A percentile compares a stretch with the other conserved stretches of the same genome.
Evolutionary conservation across 192 early-diverging fungal genomes (phyloP).

Genomic region (Gaertneriomyces sp.): DNA sequence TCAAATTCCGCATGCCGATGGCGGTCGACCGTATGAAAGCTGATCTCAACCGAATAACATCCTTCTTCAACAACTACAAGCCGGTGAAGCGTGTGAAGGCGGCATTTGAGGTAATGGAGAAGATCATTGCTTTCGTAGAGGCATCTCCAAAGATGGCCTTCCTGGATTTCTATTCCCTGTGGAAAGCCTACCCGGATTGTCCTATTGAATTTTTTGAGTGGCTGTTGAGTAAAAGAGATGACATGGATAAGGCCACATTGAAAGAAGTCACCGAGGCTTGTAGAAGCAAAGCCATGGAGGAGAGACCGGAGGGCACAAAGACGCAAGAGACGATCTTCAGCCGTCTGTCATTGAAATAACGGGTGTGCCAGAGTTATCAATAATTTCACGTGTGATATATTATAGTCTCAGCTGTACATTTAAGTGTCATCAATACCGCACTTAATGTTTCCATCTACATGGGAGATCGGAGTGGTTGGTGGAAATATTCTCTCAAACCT

Average conservation of each 20-base stretch:
- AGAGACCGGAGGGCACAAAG: constrained; percentile 15
- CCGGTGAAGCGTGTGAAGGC: constrained; percentile 65
- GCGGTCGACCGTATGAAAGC: constrained; percentile 67
- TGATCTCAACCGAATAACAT: constrained; percentile 70
- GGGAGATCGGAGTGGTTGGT: too few species aligned
- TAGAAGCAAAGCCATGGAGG: constrained; percentile 62
- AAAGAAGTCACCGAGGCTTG: constrained; percentile 86
- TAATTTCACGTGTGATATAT: too few species aligned
- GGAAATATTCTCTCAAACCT: too few species aligned
- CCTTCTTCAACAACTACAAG: constrained; percentile 77
- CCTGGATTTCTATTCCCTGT: constrained; percentile 87
- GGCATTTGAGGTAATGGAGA: constrained; percentile 78
- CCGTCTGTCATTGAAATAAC: constrained; percentile 33
- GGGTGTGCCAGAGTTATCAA: neutral
- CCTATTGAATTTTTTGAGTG: constrained; percentile 91
- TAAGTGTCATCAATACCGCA: too few species aligned
- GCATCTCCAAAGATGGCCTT: constrained; percentile 79
- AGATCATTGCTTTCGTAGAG: constrained; percentile 76
- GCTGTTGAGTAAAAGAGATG: constrained; percentile 81
- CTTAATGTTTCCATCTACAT: too few species aligned
- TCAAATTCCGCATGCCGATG: constrained; percentile 67
- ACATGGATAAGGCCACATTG: constrained; percentile 78
- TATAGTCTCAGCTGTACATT: too few species aligned
- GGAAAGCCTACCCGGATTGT: constrained; percentile 87
- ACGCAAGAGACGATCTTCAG: constrained; percentile 34